Percentiles rank a stretch among this genome's conserved stretches.
phyloP scores from a whole-genome alignment of 1,139 yeast genomes.

The Blastobotrys petasosporus region DNA sequence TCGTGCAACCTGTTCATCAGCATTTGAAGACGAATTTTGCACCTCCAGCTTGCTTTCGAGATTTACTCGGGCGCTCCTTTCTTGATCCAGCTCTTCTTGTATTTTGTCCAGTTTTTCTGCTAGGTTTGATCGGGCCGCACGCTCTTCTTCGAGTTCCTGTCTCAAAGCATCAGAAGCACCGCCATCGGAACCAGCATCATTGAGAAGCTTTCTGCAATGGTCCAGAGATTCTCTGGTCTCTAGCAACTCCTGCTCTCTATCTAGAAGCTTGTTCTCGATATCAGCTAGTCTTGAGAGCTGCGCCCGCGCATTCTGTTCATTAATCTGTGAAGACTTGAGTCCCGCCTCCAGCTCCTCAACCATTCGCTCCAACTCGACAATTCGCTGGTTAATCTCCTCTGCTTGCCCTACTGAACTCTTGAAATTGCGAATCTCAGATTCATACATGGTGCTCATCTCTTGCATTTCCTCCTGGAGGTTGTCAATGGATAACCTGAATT shows the following conservation, averaged over 20 bases:
- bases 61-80: not conserved
- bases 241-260: slow-evolving; percentile 28
- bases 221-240: slow-evolving; percentile 28
- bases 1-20: not conserved
- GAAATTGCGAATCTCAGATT: slow-evolving; percentile 24
- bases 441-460: slow-evolving; percentile 26
- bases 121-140: not conserved
- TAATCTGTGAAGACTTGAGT: slow-evolving; percentile 19
- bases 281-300: slow-evolving; percentile 29
- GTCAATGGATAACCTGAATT: slow-evolving; percentile 31
- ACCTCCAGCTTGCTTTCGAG: not conserved
- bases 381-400: slow-evolving; percentile 19
- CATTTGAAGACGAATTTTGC: not conserved
- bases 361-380: slow-evolving; percentile 22
- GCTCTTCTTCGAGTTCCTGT: too few species aligned
- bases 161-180: too few species aligned
- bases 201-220: slow-evolving; percentile 16
- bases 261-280: slow-evolving; percentile 30
- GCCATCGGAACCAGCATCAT: too few species aligned
- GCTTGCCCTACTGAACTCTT: slow-evolving; percentile 24
- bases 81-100: slow-evolving; percentile 7
- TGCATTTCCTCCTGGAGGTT: slow-evolving; percentile 29
- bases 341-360: slow-evolving; percentile 25
- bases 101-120: not conserved
- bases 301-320: slow-evolving; percentile 26